Base-by-base conservation (phyloP, 805 yeast genomes). In the Candida succiphila region DNA sequence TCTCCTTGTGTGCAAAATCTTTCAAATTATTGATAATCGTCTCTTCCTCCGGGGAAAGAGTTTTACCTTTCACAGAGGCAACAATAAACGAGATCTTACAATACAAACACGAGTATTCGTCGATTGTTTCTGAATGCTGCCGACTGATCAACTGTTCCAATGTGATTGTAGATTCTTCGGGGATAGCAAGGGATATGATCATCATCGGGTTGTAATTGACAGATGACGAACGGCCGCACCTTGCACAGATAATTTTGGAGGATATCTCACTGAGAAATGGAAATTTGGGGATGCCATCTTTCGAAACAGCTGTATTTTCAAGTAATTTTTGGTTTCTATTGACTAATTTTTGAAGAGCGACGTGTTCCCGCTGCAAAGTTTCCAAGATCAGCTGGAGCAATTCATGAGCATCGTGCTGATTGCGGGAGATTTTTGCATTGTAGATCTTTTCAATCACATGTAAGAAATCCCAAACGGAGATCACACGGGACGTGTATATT, bases 391-490 rank as follows among this genome's bases (percentile, higher is more conserved):
- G 57, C 51, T 86, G 95, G 21, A 89, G 70, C 41, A 92, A 65
- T 49, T 89, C 98, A 46, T 92, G 96, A 0, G 97, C 96, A 59
- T 89, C 98, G 49, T 89, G 95, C 54, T 92, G 98, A 30, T 72
- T 73, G 24, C 81, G 61, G 2, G 94, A 78, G 19, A 92, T 78
- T 42, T 72, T 75, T 4, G 88, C 77, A 35, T 76, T 71, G 57
- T 78, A 82, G 13, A 82, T 76, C 8, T 54, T 55, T 48, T 89
- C 97, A 32, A 92, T 57, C 9, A 74, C 78, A 33, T 69, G 78
- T 15, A 89, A 59, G 31, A 88, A 69, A 1, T 84, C 78, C 88
- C 94, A 80, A 1, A 85, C 87, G 0, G 88, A 75, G 5, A 78
- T 57, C 7, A 77, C 66, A 35, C 70, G 64, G 1, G 77, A 54